Conservation (phyloP, 116 monocot genomes). For the Papilionanthe hybrid region DNA sequence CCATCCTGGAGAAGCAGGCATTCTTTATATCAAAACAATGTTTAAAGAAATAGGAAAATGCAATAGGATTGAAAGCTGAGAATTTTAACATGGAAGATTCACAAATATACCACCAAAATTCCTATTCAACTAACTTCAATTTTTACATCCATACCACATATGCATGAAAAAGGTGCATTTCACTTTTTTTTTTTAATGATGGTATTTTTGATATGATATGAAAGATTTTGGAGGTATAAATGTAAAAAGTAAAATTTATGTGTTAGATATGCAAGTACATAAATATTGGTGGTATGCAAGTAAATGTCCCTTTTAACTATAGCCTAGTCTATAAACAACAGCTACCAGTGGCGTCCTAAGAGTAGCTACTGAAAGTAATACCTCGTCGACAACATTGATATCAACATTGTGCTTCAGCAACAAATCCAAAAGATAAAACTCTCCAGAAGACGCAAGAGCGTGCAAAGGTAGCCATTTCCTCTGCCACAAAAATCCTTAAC, state of each 20-base stretch:
- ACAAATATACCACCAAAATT: too few relatives aligned
- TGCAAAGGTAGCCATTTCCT: slow-evolving; percentile 92
- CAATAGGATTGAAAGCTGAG: background rate
- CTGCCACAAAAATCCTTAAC: slow-evolving; percentile 39
- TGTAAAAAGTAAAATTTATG: too few relatives aligned
- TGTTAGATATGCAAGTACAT: too few relatives aligned
- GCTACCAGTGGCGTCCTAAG: background rate
- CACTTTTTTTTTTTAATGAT: too few relatives aligned
- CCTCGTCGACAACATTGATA: slow-evolving; percentile 81
- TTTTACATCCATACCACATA: too few relatives aligned
- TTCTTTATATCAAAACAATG: slow-evolving; percentile 3
- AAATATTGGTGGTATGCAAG: too few relatives aligned
- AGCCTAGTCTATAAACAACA: background rate
- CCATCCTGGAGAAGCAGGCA: slow-evolving; percentile 63
- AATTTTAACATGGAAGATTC: background rate
- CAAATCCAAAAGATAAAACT: slow-evolving; percentile 80
- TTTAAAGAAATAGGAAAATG: background rate
- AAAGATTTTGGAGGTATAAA: too few relatives aligned
- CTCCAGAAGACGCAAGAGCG: slow-evolving; percentile 80
- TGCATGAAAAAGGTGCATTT: too few relatives aligned
- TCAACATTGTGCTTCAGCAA: slow-evolving; percentile 83
- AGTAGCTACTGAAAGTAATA: slow-evolving; percentile 15
- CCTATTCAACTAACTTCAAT: too few relatives aligned
- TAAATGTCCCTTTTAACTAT: too few relatives aligned
- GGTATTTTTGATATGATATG: too few relatives aligned